Evolutionary conservation across 1,284 basidiomycete species (phyloP).

Genomic region (Flammula alnicola): DNA sequence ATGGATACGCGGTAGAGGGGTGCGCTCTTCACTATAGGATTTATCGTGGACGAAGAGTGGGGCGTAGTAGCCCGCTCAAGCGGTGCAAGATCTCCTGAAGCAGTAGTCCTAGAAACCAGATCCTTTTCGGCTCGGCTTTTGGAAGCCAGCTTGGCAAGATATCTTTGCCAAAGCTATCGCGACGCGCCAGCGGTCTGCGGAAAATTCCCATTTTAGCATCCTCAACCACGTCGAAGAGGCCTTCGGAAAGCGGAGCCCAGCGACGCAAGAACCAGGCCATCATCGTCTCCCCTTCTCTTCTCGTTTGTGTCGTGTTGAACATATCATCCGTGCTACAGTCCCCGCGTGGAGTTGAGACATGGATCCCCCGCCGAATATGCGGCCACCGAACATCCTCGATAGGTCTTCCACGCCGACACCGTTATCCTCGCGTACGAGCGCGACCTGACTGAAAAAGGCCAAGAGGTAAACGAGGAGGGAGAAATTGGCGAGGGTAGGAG

Average conservation of each 20-base stretch:
- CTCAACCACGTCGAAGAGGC: constrained; percentile 32
- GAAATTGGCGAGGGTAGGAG: constrained; percentile 63
- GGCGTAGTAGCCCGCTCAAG: too few species aligned
- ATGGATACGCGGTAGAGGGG: background rate
- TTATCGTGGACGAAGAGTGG: too few species aligned
- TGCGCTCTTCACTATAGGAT: too few species aligned
- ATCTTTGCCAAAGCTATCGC: constrained; percentile 22
- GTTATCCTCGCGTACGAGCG: constrained; percentile 34
- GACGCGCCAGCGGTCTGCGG: constrained; percentile 8
- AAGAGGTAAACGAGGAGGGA: constrained; percentile 65
- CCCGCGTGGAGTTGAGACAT: too few species aligned
- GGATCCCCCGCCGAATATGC: constrained; percentile 33
- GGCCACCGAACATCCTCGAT: constrained; percentile 38
- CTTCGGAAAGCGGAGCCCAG: constrained; percentile 37
- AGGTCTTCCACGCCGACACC: constrained; percentile 37
- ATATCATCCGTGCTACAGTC: background rate
- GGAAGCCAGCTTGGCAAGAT: constrained; percentile 10
- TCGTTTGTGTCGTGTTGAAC: constrained; percentile 5
- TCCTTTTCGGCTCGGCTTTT: background rate
- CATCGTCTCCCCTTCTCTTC: constrained; percentile 31
- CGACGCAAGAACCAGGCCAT: constrained; percentile 40
- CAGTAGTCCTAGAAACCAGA: background rate
- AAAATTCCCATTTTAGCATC: constrained; percentile 24
- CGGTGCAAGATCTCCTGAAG: background rate
- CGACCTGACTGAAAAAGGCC: constrained; percentile 57